Base-by-base conservation (phyloP, 1,139 yeast genomes). In the Magnusiomyces suaveolens region DNA sequence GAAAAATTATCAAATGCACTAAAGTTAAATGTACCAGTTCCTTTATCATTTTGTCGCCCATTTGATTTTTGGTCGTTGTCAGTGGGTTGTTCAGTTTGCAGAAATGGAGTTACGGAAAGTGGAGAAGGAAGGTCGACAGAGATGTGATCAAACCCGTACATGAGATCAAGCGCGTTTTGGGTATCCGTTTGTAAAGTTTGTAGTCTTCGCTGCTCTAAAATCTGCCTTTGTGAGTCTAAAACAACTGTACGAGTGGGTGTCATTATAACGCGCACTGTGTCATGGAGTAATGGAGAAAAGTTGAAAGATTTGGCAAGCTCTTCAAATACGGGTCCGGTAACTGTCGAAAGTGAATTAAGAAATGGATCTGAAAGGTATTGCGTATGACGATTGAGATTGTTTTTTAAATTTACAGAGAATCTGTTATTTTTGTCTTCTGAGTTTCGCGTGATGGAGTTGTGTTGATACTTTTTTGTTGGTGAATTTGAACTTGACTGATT, bases 91-190 rank as follows among this genome's bases (percentile, higher is more conserved):
- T n/a, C n/a, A n/a, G 25, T 41, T 41, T 41, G 44, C 8, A 41
- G 6, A 21, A 41, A 41, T 6, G 44, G 44, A 8, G 44, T 41
- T 3, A 41, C 44, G 3, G 44, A 41, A 4, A 41, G 25, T 3
- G 44, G 44, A 4, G 44, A 41, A 41, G 44, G 44, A 18, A 41
- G 25, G 25, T 41, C 44, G 20, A 41, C 44, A n/a, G 44, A 41
- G 16, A 41, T n/a, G 16, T 41, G 44, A 21, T 41, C 44, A 21
- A 10, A 41, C 10, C 44, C 25, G n/a, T 41, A 41, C 25, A 21
- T 20, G 10, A 20, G 23, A 25, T 41, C 44, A 20, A 20, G 25
- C 6, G 25, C n/a, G 25, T 41, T 41, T 20, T 41, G 44, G 25
- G 24, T 16, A 41, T 41, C 44, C 20, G 44, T 20, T 41, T 41